Evolutionary conservation across 2,329 filamentous ascomycete species (phyloP).

Genomic region (Allantophomopsis cytisporea): DNA sequence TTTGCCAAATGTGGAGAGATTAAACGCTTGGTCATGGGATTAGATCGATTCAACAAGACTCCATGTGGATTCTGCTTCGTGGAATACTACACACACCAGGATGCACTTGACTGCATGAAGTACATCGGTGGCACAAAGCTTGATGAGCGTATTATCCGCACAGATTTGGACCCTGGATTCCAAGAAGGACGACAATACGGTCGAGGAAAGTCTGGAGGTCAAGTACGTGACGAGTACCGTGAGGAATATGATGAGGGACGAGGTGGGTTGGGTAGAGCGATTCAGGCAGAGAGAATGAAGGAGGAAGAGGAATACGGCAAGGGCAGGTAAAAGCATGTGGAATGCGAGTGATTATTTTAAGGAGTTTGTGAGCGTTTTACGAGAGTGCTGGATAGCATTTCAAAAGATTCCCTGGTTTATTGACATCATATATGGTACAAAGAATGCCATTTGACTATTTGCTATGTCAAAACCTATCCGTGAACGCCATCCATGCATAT

Average conservation of each 20-base stretch:
- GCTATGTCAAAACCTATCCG: background rate
- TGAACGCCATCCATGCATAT: slow-evolving; percentile 14
- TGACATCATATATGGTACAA: too few species aligned
- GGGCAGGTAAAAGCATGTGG: slow-evolving; percentile 27
- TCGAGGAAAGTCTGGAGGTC: slow-evolving; percentile 86
- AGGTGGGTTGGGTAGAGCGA: slow-evolving; percentile 73
- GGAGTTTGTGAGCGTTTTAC: slow-evolving; percentile 6
- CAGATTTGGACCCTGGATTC: slow-evolving; percentile 91
- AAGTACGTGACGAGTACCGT: slow-evolving; percentile 94
- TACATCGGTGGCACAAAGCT: slow-evolving; percentile 97
- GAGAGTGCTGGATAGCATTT: slow-evolving; percentile 11
- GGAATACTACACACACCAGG: slow-evolving; percentile 96
- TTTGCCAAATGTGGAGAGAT: slow-evolving; percentile 96
- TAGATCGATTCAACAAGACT: slow-evolving; percentile 94
- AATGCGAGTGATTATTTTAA: background rate
- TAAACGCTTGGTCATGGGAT: slow-evolving; percentile 94
- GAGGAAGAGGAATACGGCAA: slow-evolving; percentile 46
- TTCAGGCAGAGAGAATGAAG: slow-evolving; percentile 47
- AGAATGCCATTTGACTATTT: too few species aligned
- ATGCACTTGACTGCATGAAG: slow-evolving; percentile 96
- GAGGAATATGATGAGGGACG: slow-evolving; percentile 94
- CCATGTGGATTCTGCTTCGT: slow-evolving; percentile 99
- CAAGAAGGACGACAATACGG: slow-evolving; percentile 94
- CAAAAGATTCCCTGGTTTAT: slow-evolving; percentile 1
- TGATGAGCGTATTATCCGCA: slow-evolving; percentile 91